Conservation (phyloP, 352 stramenopile genomes). For the Phytophthora hibernalis region DNA sequence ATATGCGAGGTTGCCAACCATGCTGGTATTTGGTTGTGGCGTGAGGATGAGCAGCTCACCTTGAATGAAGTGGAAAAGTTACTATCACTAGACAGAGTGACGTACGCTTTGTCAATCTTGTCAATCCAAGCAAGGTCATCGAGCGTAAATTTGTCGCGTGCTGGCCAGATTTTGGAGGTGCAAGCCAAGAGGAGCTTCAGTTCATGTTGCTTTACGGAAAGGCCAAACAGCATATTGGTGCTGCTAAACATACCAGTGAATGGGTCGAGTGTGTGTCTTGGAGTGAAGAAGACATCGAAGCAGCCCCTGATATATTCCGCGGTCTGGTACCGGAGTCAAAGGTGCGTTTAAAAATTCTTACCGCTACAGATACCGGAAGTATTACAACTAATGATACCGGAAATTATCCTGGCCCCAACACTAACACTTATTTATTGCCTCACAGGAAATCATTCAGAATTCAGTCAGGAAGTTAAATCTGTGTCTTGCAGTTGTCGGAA, state of each 20-base stretch:
- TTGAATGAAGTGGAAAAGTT: background rate
- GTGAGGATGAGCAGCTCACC: background rate
- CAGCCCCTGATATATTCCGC: background rate
- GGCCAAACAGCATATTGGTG: background rate
- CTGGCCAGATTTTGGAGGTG: background rate
- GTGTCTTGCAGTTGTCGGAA: no score
- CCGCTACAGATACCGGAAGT: background rate
- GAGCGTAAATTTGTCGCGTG: background rate
- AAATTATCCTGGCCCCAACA: no score
- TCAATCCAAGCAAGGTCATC: background rate
- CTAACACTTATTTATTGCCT: background rate
- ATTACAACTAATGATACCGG: no score
- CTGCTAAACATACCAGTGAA: background rate
- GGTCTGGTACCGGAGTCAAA: background rate
- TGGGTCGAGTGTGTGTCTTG: background rate
- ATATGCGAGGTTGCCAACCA: background rate
- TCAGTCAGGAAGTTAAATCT: no score
- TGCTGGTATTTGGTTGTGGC: background rate
- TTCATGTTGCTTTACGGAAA: background rate
- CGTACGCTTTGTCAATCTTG: background rate
- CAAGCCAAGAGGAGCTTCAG: background rate
- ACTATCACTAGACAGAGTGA: background rate
- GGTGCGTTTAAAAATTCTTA: background rate
- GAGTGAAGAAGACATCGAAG: background rate
- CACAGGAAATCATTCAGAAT: no score